Conservation (phyloP, 768 basidiomycete genomes). For the Lentinus brumalis region DNA sequence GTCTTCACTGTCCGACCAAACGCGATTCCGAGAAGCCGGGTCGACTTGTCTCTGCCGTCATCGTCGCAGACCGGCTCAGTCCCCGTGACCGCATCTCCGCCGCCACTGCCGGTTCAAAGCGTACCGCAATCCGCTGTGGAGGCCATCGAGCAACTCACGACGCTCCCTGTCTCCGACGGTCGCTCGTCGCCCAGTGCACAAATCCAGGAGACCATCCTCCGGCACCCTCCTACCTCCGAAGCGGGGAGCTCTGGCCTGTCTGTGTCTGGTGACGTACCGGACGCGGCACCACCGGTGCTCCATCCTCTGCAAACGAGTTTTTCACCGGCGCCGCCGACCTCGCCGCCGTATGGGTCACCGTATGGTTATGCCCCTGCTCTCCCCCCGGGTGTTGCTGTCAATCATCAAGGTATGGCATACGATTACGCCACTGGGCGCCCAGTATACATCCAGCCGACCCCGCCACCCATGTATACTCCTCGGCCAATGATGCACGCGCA, state of each 20-base stretch:
- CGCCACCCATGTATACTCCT: constrained; percentile 64
- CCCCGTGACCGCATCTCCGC: neutral
- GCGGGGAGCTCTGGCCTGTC: constrained; percentile 18
- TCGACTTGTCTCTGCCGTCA: constrained; percentile 30
- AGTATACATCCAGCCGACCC: constrained; percentile 63
- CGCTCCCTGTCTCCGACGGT: constrained; percentile 7
- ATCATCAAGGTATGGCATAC: constrained; percentile 77
- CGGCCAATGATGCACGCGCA: constrained; percentile 64
- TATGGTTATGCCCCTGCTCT: constrained; percentile 58
- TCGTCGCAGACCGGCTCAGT: constrained; percentile 14
- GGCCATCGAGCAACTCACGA: constrained; percentile 11
- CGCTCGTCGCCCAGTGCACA: constrained; percentile 24
- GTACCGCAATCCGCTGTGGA: constrained; percentile 9
- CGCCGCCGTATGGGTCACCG: constrained; percentile 69
- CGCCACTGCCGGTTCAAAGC: constrained; percentile 5
- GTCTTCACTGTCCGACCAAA: constrained; percentile 60
- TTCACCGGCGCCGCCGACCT: constrained; percentile 39
- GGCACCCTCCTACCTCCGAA: constrained; percentile 34
- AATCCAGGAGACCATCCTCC: constrained; percentile 52
- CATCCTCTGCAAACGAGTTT: constrained; percentile 49
- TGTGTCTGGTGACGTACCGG: constrained; percentile 14
- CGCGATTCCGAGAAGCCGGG: constrained; percentile 40
- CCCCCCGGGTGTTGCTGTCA: constrained; percentile 73
- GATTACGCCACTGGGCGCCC: constrained; percentile 82
- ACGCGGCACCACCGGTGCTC: constrained; percentile 39